Percentiles rank a stretch among this genome's conserved stretches.
Evolutionary conservation across 805 yeast species (phyloP).

Genomic region (Yamadazyma insecticola): DNA sequence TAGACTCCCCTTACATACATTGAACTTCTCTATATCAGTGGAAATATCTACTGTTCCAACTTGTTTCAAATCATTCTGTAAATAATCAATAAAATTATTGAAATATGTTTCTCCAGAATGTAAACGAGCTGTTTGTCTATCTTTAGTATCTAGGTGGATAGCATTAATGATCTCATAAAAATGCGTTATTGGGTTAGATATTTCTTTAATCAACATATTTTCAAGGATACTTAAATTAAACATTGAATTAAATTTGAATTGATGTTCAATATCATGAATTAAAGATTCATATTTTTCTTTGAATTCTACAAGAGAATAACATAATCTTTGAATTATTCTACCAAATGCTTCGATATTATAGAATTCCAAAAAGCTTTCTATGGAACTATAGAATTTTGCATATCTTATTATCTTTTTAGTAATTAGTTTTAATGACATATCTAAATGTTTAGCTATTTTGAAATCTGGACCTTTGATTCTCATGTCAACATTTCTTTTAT

Average conservation of each 20-base stretch:
- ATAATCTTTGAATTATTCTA: conserved; percentile 66
- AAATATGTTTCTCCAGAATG: conserved; percentile 17
- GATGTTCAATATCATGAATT: conserved; percentile 47
- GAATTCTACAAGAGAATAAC: conserved; percentile 46
- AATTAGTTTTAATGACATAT: conserved; percentile 67
- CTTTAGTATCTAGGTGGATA: conserved; percentile 46
- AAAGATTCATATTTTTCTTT: conserved; percentile 22
- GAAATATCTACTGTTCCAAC: conserved; percentile 47
- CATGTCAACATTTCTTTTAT: conserved; percentile 37
- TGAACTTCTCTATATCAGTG: conserved; percentile 45
- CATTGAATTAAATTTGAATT: conserved; percentile 41
- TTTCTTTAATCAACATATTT: conserved; percentile 21
- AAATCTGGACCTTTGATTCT: conserved; percentile 69
- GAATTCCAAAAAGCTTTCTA: conserved; percentile 55
- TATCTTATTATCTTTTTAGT: conserved; percentile 54
- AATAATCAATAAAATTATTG: conserved; percentile 28
- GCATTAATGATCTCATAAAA: conserved; percentile 52
- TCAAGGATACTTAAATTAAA: conserved; percentile 61
- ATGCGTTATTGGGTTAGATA: conserved; percentile 39
- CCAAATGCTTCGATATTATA: conserved; percentile 61
- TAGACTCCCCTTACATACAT: conserved; percentile 73
- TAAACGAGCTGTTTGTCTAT: conserved; percentile 25
- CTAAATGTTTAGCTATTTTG: conserved; percentile 66
- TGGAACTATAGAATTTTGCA: conserved; percentile 60
- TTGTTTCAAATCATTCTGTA: conserved; percentile 37